These are phyloP conservation scores for Pleurotus sapidus DNA, from an alignment of 768 basidiomycete species.

Conservation along the genomic window DNA sequence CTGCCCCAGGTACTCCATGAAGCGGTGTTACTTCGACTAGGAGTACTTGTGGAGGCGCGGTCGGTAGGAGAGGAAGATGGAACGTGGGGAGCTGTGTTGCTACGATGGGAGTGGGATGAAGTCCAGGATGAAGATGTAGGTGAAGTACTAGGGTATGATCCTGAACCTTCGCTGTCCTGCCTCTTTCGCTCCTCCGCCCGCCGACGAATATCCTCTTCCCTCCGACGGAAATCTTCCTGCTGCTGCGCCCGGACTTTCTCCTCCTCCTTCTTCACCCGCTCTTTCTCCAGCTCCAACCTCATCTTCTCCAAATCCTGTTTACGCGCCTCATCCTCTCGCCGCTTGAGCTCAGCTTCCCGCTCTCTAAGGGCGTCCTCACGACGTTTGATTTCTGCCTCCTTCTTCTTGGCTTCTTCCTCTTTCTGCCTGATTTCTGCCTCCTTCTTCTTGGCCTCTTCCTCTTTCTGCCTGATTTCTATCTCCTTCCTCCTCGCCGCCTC, in stretches of 20 bases:
- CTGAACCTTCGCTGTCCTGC: constrained; percentile 29
- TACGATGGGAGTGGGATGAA: constrained; percentile 21
- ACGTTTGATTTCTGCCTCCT: constrained; percentile 23
- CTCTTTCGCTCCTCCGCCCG: constrained; percentile 43
- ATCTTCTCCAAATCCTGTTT: constrained; percentile 20
- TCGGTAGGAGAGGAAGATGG: constrained; percentile 28
- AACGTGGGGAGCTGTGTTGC: constrained; percentile 23
- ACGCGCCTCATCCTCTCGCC: constrained; percentile 27
- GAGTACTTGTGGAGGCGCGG: constrained; percentile 21
- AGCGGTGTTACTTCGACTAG: constrained; percentile 6
- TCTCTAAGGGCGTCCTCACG: constrained; percentile 26
- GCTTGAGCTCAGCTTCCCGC: constrained; percentile 33
- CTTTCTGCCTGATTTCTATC: constrained; percentile 18
- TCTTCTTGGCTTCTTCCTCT: constrained; percentile 23
- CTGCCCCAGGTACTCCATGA: constrained; percentile 7
- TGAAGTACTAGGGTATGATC: constrained; percentile 23
- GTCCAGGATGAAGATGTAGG: constrained; percentile 26
- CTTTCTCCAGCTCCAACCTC: constrained; percentile 19
- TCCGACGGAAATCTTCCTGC: constrained; percentile 38
- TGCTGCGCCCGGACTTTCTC: constrained; percentile 28
- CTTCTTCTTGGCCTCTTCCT: constrained; percentile 16
- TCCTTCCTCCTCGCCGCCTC: constrained; percentile 25
- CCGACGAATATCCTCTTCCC: constrained; percentile 42
- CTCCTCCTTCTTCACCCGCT: constrained; percentile 19
- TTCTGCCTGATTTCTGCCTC: constrained; percentile 20